Conservation (phyloP, 345 rosid species). For the Fremontodendron californicum region DNA sequence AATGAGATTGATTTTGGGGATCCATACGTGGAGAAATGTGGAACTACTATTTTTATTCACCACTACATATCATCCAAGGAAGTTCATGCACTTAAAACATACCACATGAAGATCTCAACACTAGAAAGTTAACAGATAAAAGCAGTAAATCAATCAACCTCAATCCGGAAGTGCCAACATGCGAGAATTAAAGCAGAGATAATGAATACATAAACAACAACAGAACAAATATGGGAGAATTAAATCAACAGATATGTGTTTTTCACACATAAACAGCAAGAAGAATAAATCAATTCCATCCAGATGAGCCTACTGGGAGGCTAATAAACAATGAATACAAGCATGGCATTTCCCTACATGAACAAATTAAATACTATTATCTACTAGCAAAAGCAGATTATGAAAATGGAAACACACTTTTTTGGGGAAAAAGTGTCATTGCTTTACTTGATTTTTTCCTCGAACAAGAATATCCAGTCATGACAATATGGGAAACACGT, state of each 20-base stretch:
- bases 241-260: too few relatives aligned
- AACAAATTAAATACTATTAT: neutral
- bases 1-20: slow-evolving; percentile 1
- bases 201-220: too few relatives aligned
- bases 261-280: neutral
- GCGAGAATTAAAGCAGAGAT: neutral
- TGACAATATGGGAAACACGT: neutral
- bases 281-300: neutral
- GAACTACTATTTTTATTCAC: neutral
- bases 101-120: neutral
- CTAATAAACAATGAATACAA: neutral
- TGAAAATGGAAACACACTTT: neutral
- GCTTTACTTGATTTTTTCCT: neutral
- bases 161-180: neutral
- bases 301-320: neutral
- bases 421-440: neutral
- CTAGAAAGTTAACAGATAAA: neutral
- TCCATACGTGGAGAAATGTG: neutral
- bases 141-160: neutral
- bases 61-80: neutral
- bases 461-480: neutral
- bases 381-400: neutral
- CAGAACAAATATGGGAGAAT: too few relatives aligned
- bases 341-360: neutral
- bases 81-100: neutral